Evolutionary conservation across 352 stramenopile species (phyloP).

Genomic region (Phytophthora tentaculata): DNA sequence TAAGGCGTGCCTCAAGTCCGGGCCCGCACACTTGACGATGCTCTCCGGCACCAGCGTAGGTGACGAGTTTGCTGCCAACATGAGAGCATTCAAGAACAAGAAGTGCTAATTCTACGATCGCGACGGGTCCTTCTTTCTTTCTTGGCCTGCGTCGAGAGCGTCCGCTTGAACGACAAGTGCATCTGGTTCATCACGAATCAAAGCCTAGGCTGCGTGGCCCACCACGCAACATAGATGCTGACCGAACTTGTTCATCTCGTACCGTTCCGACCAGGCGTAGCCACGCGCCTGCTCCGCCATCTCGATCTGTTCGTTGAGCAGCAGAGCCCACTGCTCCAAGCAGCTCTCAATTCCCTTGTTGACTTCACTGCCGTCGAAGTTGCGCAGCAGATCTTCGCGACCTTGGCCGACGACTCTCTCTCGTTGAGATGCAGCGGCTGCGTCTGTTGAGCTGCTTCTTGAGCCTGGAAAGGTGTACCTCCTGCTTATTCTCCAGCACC

Average conservation of each 20-base stretch:
- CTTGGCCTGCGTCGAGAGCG: not conserved
- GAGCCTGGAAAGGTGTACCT: not conserved
- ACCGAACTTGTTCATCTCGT: slow-evolving; percentile 4
- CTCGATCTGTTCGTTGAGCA: slow-evolving; percentile 8
- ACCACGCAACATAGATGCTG: not conserved
- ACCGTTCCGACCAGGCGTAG: not conserved
- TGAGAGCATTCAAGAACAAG: too few species aligned
- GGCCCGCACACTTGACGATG: too few species aligned
- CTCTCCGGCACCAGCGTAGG: too few species aligned
- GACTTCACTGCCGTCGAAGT: slow-evolving; percentile 2
- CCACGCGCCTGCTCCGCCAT: not conserved
- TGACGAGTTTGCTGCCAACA: too few species aligned
- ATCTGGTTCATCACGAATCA: not conserved
- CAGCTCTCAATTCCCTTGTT: slow-evolving; percentile 5
- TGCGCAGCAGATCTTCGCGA: not conserved
- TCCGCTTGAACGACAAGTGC: not conserved
- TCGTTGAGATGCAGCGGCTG: not conserved
- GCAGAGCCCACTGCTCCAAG: slow-evolving; percentile 5
- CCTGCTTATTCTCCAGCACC: not conserved
- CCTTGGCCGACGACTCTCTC: not conserved
- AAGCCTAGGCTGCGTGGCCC: not conserved
- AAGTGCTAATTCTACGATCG: too few species aligned
- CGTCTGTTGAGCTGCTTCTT: not conserved
- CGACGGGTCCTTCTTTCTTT: too few species aligned
- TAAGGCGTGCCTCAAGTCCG: too few species aligned